Evolutionary conservation across 768 basidiomycete species (phyloP), one percentile per base, ranked within the genome.

Genomic region (Termitomyces bulborhizus): DNA sequence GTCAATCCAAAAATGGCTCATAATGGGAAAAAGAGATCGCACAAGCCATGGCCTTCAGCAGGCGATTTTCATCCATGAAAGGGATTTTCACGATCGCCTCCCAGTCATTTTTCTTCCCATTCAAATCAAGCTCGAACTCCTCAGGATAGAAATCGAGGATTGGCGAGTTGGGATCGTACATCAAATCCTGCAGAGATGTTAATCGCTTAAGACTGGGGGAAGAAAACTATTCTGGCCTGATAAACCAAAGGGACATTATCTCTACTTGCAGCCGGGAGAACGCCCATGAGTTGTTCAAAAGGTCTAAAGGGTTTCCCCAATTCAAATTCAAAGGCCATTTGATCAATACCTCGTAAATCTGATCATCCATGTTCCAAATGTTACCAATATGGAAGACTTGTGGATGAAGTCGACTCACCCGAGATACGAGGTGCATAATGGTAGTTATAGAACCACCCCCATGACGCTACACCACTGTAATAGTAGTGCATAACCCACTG

Each of bases 401-500:
- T 43, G 13, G 9, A 32, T 12, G 0, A 34, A 37, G 18, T 15
- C 6, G 15, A 66, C 78, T 51, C 63, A 95, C 96, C 96, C 18
- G 93, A 93, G 53, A 98, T 98, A 29, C 94, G 84, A 21, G 97
- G 97, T 0, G 97, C 90, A 68, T 95, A 99, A 67, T 99, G 96
- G 68, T 98, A 98, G 69, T 95, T 76, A 72, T 98, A 98, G 75
- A 96, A 99, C 97, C 97, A 98, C 21, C 91, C 82, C 97, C 97
- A 99, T 15, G 93, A 95, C 5, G 93, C 90, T 16, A 98, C 94
- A 5, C 97, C 97, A 58, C 89, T 84, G 69, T 98, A 98, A 68
- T 99, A 99, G 69, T 99, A 99, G 66, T 93, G 90, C 88, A 99
- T 90, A 32, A 98, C 93, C 97, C 96, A 98, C 66, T 99, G 97